Evolutionary conservation across 2,329 filamentous ascomycete genomes (phyloP), one percentile per base, ranked within the genome.

Genomic region (Venturia pyrina): DNA sequence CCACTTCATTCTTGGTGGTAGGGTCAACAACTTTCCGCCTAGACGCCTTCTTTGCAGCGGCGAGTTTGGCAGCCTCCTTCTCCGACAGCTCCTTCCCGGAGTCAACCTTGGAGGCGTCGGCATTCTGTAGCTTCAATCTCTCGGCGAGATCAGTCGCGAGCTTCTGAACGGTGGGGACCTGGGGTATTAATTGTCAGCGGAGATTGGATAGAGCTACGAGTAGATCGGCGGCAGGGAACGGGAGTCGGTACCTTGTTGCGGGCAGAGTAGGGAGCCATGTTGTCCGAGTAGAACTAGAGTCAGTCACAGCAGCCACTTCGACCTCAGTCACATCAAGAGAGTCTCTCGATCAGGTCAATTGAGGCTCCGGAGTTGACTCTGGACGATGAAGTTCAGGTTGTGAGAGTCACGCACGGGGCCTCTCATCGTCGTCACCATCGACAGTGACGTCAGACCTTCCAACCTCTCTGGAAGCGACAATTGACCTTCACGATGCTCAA

Each of bases 1-100:
- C 79, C 60, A 90, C 81, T 1, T 87, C 87, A 2, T 90, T 78
- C 74, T 90, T 88, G 1, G 88, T 91, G 50, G 90, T 81, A 0
- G 88, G 88, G 70, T 91, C 88, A 0, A 87, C 90, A 57, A 90
- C 87, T 72, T 88, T 81, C 66, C 82, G 78, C 66, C 81, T 79
- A 32, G 80, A 59, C n/a, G 53, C 53, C 32, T 59, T 59, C 17
- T 59, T 59, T 24, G 53, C 53, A 8, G 53, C 53, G 10, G 53
- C 53, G 8, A 59, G 48, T 24, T 53, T 53, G 7, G 48, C 48
- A 24, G 48, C 7, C 13, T 53, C 32, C 53, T 59, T 59, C 3
- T 59, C 53, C 4, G 53, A 59, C 1, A 53, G 21, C 3, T 37
- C 4, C 17, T 59, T 59, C 1, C 53, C 53, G 8, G 53, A 59